These are phyloP conservation scores for sorghum (Sorghum bicolor) DNA, from an alignment of 176 grass and related monocot species.

Conservation along the genomic window DNA sequence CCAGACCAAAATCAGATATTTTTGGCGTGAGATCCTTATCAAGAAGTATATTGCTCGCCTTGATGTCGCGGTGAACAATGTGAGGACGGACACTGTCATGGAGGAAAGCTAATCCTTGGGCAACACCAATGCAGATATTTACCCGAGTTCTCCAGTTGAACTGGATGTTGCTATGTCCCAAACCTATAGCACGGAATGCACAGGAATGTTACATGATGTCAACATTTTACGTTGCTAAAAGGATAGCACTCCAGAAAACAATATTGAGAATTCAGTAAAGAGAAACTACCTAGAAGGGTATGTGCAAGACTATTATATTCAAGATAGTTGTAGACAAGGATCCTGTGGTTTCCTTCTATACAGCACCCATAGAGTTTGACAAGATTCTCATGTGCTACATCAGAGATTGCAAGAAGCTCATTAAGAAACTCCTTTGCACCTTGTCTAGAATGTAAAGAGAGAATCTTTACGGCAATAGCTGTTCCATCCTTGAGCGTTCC, in stretches of 20 bases:
- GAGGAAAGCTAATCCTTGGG: constrained; percentile 56
- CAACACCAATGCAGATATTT: constrained; percentile 67
- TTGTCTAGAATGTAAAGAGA: constrained; percentile 74
- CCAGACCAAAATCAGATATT: constrained; percentile 79
- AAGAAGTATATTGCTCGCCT: constrained; percentile 80
- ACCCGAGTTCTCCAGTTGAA: constrained; percentile 65
- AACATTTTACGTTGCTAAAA: not conserved
- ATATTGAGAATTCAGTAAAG: constrained; percentile 8
- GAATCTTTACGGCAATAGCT: constrained; percentile 69
- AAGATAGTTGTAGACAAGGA: constrained; percentile 76
- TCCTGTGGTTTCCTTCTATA: constrained; percentile 61
- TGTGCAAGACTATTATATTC: constrained; percentile 79
- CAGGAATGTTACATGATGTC: constrained; percentile 8
- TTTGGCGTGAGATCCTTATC: constrained; percentile 57
- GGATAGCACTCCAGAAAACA: not conserved
- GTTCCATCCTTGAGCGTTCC: constrained; percentile 63
- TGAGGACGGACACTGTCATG: constrained; percentile 55
- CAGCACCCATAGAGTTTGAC: constrained; percentile 67
- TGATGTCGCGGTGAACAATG: constrained; percentile 80
- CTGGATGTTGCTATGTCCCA: constrained; percentile 49
- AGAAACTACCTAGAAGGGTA: constrained; percentile 61
- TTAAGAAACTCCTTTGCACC: constrained; percentile 62
- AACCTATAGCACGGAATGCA: constrained; percentile 42
- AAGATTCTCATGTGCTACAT: constrained; percentile 65
- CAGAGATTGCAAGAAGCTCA: constrained; percentile 59